phyloP scores from a whole-genome alignment of 2,329 filamentous ascomycete species.

The Pseudogymnoascus sp. region DNA sequence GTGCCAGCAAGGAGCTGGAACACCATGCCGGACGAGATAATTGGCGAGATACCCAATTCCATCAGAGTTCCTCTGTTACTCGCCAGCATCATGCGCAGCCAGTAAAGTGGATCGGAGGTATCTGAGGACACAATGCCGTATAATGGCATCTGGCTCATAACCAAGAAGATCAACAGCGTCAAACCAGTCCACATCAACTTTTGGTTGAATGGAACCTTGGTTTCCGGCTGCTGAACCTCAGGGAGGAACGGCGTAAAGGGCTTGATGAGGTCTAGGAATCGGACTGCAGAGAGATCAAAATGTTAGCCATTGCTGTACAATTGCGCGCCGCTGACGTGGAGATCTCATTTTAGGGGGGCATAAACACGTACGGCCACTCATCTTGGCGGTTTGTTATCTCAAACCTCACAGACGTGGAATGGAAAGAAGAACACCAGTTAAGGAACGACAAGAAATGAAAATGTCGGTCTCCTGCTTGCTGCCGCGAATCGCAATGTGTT shows the following conservation, averaged over 20 bases:
- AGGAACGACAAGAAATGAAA: slow-evolving; percentile 20
- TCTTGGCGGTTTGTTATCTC: slow-evolving; percentile 31
- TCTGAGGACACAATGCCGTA: slow-evolving; percentile 99
- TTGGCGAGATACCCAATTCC: slow-evolving; percentile 95
- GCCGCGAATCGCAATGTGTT: slow-evolving; percentile 14
- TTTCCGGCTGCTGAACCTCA: slow-evolving; percentile 97
- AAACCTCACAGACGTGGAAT: slow-evolving; percentile 31
- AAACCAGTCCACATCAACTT: slow-evolving; percentile 93
- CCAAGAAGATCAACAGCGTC: slow-evolving; percentile 96
- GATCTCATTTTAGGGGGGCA: slow-evolving; percentile 15
- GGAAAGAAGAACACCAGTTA: slow-evolving; percentile 24
- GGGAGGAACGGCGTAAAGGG: slow-evolving; percentile 99
- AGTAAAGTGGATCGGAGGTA: slow-evolving; percentile 97
- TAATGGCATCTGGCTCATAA: slow-evolving; percentile 99
- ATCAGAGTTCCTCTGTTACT: slow-evolving; percentile 96
- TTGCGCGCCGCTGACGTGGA: slow-evolving; percentile 10
- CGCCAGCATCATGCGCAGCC: slow-evolving; percentile 99
- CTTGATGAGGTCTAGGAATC: slow-evolving; percentile 99
- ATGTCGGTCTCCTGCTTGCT: slow-evolving; percentile 8
- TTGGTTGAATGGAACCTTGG: slow-evolving; percentile 98
- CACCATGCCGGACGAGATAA: slow-evolving; percentile 99
- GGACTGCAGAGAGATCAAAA: slow-evolving; percentile 52
- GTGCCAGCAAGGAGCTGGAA: slow-evolving; percentile 99
- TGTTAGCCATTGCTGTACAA: slow-evolving; percentile 21
- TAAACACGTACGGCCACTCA: slow-evolving; percentile 35